Evolutionary conservation across 371 early-diverging fungal genomes (phyloP), one percentile per base, ranked within the genome.

Genomic region (Apophysomyces variabilis): DNA sequence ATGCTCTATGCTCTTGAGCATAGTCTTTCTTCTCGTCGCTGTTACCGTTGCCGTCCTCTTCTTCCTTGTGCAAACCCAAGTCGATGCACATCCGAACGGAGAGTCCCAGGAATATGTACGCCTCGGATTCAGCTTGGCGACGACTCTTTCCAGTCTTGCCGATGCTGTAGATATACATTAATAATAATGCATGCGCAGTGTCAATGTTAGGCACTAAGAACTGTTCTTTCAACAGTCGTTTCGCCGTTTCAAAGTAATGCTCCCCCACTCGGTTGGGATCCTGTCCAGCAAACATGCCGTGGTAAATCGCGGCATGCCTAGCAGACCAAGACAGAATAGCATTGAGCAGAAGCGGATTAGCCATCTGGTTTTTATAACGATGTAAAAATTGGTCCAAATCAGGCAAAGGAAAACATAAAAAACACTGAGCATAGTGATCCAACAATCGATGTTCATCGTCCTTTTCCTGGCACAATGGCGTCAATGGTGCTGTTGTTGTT

Each of bases 391-490:
- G 8, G 50, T 70, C 68, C 45, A 68, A 57, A 47, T 74, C 70
- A 9, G 68, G 68, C 57, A 74, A 39, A 1, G 74, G 74, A 18
- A 74, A 56, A 39, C 74, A 74, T 12, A 74, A 50, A 39, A 70
- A 74, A 37, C 74, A 74, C 57, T 70, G 64, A n/a, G 65, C 68
- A 38, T 74, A 70, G 47, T 67, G 67, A 12, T 69, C 57, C 36
- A 74, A 60, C 11, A 74, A 57, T 26, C 67, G 67, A 43, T 69
- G 62, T 5, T 69, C 39, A 21, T 50, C 54, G 54, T 50, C 54
- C 4, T 7, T 50, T 50, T 21, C 54, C 60, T 60, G 41, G 60
- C 44, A 60, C 3, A 3, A 26, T 26, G 32, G 32, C 32, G 3
- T 26, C 32, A 26, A 26, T 26, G 32, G 3, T 26, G 3, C 32